phyloP scores from a whole-genome alignment of 495 filamentous ascomycete species.

The Pseudomonodictys pantanalensis region DNA sequence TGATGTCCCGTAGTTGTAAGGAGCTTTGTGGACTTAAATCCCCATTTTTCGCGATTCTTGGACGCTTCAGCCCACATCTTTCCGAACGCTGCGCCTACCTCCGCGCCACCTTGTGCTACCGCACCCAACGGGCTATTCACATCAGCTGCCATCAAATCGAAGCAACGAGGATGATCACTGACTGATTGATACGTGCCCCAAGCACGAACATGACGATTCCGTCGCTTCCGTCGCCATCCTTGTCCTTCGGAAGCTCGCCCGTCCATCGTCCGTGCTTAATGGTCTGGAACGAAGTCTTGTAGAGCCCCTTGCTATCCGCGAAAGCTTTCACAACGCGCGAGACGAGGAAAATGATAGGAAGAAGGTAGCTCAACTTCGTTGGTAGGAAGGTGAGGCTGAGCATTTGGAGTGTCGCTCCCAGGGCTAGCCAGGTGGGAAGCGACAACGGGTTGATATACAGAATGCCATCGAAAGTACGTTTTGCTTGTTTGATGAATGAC shows the following conservation, averaged over 20 bases:
- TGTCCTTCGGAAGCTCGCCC: neutral
- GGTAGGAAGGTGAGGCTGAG: slow-evolving; percentile 4
- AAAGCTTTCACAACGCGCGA: neutral
- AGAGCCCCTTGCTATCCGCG: neutral
- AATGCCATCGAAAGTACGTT: slow-evolving; percentile 6
- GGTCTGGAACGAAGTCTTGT: neutral
- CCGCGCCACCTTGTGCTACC: slow-evolving; percentile 19
- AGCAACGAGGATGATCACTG: neutral
- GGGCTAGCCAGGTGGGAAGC: slow-evolving; percentile 22
- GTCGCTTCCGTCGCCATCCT: neutral
- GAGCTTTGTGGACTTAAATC: slow-evolving; percentile 22
- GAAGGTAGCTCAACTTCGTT: neutral
- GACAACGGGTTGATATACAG: slow-evolving; percentile 13
- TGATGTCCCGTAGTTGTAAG: neutral
- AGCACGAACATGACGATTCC: slow-evolving; percentile 32
- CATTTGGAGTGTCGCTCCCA: slow-evolving; percentile 19
- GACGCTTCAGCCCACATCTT: slow-evolving; percentile 31
- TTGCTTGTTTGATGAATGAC: too few species aligned
- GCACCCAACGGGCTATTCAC: slow-evolving; percentile 22
- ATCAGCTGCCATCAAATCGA: neutral
- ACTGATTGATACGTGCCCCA: slow-evolving; percentile 31
- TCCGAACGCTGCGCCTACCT: slow-evolving; percentile 10
- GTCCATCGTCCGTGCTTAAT: neutral
- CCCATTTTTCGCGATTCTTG: slow-evolving; percentile 29
- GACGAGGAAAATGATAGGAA: neutral